Base-by-base conservation (phyloP, 805 yeast species). In the Lipomyces japonicus region DNA sequence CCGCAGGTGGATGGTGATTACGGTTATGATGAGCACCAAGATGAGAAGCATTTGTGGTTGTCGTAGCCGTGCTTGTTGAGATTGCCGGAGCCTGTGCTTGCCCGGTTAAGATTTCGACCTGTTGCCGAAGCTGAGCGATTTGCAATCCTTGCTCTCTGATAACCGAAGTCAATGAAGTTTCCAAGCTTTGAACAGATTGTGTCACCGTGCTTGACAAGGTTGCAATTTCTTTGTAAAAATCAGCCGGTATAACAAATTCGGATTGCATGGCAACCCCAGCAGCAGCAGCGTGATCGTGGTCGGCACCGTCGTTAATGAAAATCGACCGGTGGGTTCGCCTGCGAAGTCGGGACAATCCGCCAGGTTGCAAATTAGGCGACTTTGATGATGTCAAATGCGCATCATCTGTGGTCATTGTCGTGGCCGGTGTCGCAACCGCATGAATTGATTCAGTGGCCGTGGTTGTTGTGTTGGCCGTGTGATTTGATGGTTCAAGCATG, bases 101-200 rank as follows among this genome's bases (percentile, higher is more conserved):
- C n/a, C n/a, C n/a, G n/a, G n/a, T n/a, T n/a, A n/a, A n/a, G n/a
- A n/a, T n/a, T n/a, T n/a, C 43, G 31, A 43, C 1, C 46, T 43
- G 46, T 16, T 43, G 45, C 34, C 28, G 34, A 25, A 43, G 14
- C 44, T 43, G 45, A 22, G 31, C 7, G 10, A 43, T 43, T 24
- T 43, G 46, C 26, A 43, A 16, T 14, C 22, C 32, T 34, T 43
- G 46, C 47, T 43, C 46, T n/a, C 42, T 40, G 21, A 43, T 43
- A 7, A 22, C 19, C n/a, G 16, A 19, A 4, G 44, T 19, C 16
- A 43, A 24, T 4, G 26, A 14, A 24, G 14, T 4, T 37, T 43
- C 46, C 19, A 43, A 16, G 3, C 30, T 18, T 23, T 43, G 43
- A 19, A 43, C 24, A 3, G 46, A 39, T 10, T 34, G 22, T 10